These are phyloP conservation scores for Coleophoma cylindrospora DNA, from an alignment of 2,329 filamentous ascomycete species.

Conservation along the genomic window DNA sequence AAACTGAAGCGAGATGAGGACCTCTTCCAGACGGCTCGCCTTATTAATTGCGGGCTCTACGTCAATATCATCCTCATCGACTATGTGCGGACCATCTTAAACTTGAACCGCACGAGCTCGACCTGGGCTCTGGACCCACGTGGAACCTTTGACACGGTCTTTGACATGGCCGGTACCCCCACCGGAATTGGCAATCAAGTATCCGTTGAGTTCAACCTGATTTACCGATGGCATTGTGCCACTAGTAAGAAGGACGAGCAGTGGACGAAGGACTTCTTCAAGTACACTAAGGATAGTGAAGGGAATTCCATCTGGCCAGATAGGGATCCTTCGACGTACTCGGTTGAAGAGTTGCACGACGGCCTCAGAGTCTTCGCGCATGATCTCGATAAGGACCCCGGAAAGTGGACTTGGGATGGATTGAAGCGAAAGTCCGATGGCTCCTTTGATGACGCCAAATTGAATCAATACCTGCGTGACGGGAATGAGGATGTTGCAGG, in stretches of 20 bases:
- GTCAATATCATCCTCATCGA: conserved; percentile 74
- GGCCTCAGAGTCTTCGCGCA: conserved; percentile 60
- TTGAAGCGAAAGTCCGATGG: conserved; percentile 61
- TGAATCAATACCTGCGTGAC: conserved; percentile 63
- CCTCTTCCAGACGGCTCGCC: conserved; percentile 49
- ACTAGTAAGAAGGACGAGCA: conserved; percentile 69
- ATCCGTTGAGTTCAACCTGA: conserved; percentile 81
- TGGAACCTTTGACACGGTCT: conserved; percentile 50
- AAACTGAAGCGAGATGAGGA: conserved; percentile 38
- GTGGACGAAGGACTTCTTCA: conserved; percentile 70
- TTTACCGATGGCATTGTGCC: conserved; percentile 80
- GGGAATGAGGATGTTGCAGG: conserved; percentile 67
- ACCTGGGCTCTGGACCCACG: conserved; percentile 79
- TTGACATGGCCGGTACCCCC: conserved; percentile 39
- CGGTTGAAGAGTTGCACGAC: conserved; percentile 34
- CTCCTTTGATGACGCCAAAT: conserved; percentile 66
- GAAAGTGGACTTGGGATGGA: conserved; percentile 60
- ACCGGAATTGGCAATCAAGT: conserved; percentile 75
- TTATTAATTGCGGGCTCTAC: conserved; percentile 69
- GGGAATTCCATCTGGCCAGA: conserved; percentile 43
- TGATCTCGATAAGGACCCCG: conserved; percentile 58
- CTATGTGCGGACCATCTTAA: conserved; percentile 65
- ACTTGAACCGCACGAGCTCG: conserved; percentile 14
- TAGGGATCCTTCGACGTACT: conserved; percentile 53
- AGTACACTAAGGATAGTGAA: conserved; percentile 5